Conservation (phyloP, 2,329 filamentous ascomycete genomes). For the Leptodontidium sp. region DNA sequence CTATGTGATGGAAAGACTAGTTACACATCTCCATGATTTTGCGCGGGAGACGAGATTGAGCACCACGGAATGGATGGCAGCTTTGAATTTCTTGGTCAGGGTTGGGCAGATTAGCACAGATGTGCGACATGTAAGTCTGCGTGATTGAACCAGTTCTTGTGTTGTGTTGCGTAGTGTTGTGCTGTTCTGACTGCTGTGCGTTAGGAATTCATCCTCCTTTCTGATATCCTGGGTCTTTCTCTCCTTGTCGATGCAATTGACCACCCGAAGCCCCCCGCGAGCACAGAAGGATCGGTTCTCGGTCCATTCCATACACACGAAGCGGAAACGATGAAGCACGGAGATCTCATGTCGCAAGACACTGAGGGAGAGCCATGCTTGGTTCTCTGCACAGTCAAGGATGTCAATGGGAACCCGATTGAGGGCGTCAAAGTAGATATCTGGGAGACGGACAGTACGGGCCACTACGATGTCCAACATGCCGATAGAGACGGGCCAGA, state of each 20-base stretch:
- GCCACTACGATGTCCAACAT: constrained; percentile 85
- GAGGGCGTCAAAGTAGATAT: constrained; percentile 76
- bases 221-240: constrained; percentile 80
- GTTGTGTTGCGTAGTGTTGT: too few relatives aligned
- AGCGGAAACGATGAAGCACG: constrained; percentile 64
- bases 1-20: constrained; percentile 76
- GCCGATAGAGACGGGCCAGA: constrained; percentile 69
- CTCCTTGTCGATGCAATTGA: constrained; percentile 84
- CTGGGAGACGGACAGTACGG: constrained; percentile 85
- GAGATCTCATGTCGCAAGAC: constrained; percentile 72
- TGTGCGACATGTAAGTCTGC: constrained; percentile 69
- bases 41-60: constrained; percentile 79
- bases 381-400: constrained; percentile 75
- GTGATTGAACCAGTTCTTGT: background rate
- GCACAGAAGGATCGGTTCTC: constrained; percentile 81
- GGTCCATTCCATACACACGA: constrained; percentile 88
- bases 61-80: constrained; percentile 80
- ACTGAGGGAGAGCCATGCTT: constrained; percentile 74
- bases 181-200: background rate
- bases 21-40: constrained; percentile 83
- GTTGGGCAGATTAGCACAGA: constrained; percentile 79
- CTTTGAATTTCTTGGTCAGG: constrained; percentile 73
- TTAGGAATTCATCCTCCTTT: constrained; percentile 83
- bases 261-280: constrained; percentile 75
- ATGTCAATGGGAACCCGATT: constrained; percentile 69